phyloP scores from a whole-genome alignment of 768 basidiomycete species.

The Rossbeevera mucosa region DNA sequence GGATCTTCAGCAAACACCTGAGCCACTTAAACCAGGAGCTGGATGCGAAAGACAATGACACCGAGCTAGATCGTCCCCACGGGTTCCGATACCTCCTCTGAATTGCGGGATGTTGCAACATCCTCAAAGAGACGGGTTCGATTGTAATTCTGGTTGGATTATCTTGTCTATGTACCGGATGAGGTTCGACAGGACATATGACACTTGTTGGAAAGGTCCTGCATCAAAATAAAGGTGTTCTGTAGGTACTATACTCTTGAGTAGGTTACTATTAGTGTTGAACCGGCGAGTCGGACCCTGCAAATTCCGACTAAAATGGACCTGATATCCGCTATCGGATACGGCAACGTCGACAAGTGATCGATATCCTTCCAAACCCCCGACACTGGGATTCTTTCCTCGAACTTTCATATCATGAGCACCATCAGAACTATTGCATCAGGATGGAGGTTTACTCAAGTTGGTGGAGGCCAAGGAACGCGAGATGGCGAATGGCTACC shows the following conservation, averaged over 20 bases:
- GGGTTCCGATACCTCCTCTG: conserved; percentile 48
- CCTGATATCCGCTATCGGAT: neutral
- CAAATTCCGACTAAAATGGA: neutral
- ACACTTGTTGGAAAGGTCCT: neutral
- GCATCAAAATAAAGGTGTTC: neutral
- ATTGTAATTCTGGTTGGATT: neutral
- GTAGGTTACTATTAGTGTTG: neutral
- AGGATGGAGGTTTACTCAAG: conserved; percentile 66
- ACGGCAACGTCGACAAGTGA: too few species aligned
- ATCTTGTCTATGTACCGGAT: neutral
- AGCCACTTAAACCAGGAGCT: conserved; percentile 36
- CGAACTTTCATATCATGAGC: conserved; percentile 14
- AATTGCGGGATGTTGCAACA: neutral
- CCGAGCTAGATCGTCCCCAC: conserved; percentile 29
- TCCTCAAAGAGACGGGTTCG: neutral
- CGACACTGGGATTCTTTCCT: too few species aligned
- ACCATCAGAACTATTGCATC: conserved; percentile 29
- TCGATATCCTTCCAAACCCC: too few species aligned
- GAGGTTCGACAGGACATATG: neutral
- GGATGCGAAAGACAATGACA: conserved; percentile 41
- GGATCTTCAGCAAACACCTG: conserved; percentile 46
- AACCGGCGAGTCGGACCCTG: neutral
- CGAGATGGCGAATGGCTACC: conserved; percentile 63
- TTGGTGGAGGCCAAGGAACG: conserved; percentile 56
- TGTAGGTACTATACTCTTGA: neutral